phyloP scores from a whole-genome alignment of 2,329 filamentous ascomycete species.

The Lithohypha guttulata region DNA sequence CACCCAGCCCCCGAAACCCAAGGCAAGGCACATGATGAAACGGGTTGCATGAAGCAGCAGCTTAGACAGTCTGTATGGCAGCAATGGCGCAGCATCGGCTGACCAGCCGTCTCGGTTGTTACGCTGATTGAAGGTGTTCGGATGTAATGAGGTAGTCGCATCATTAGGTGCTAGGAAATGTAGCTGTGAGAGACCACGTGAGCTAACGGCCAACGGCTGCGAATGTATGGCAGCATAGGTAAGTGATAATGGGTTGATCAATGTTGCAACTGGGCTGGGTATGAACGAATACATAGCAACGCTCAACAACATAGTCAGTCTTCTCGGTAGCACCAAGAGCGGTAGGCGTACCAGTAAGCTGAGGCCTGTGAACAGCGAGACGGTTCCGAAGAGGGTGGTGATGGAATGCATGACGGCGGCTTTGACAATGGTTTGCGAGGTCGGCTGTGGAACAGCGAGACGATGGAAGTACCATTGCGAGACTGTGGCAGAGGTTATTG shows the following conservation, averaged over 20 bases:
- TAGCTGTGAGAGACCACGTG: slow-evolving; percentile 70
- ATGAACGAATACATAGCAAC: slow-evolving; percentile 69
- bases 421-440: slow-evolving; percentile 68
- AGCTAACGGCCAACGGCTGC: slow-evolving; percentile 64
- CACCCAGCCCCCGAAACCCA: slow-evolving; percentile 96
- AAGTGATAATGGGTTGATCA: slow-evolving; percentile 84
- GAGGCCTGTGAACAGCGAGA: slow-evolving; percentile 77
- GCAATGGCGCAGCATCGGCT: slow-evolving; percentile 42
- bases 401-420: slow-evolving; percentile 73
- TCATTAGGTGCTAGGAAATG: slow-evolving; percentile 63
- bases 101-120: slow-evolving; percentile 23
- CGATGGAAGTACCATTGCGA: slow-evolving; percentile 99
- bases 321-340: slow-evolving; percentile 68
- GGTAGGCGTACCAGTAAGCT: slow-evolving; percentile 73
- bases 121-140: slow-evolving; percentile 30
- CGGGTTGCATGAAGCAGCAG: slow-evolving; percentile 82
- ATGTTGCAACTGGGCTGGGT: slow-evolving; percentile 69
- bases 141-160: slow-evolving; percentile 56
- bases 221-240: slow-evolving; percentile 94
- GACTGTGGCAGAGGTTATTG: slow-evolving; percentile 86
- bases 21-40: slow-evolving; percentile 77
- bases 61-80: slow-evolving; percentile 84
- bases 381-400: slow-evolving; percentile 82
- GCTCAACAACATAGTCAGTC: slow-evolving; percentile 57
- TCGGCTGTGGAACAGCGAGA: slow-evolving; percentile 64